Evolutionary conservation across 331 rosid genomes (phyloP).

Genomic region (Acacia concinna): DNA sequence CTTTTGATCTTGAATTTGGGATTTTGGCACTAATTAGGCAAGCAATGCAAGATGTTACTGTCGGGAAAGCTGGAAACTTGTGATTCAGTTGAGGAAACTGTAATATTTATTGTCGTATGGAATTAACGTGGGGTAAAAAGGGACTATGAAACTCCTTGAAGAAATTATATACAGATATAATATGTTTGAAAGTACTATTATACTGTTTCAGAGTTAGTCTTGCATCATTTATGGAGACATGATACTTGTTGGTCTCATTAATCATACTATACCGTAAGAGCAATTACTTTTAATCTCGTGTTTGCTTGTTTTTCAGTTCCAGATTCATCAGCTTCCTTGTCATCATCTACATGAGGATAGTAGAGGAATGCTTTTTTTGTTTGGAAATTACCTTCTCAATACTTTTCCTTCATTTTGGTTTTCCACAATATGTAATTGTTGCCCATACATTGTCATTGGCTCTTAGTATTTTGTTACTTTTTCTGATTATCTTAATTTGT

Average conservation of each 20-base stretch:
- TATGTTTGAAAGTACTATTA: background rate
- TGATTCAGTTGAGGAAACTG: background rate
- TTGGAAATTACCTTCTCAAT: background rate
- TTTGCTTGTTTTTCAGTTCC: background rate
- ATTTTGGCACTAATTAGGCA: background rate
- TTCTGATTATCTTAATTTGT: background rate
- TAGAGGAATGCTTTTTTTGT: background rate
- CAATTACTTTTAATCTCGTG: background rate
- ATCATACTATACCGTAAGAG: background rate
- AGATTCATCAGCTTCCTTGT: background rate
- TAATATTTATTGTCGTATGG: background rate
- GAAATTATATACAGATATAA: background rate
- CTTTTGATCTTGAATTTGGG: background rate
- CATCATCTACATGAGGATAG: background rate
- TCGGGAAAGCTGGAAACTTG: background rate
- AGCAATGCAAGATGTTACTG: background rate
- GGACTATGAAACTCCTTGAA: slow-evolving; percentile 3
- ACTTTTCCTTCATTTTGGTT: slow-evolving; percentile 14
- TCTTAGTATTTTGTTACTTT: background rate
- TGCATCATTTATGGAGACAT: background rate
- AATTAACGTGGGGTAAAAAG: background rate
- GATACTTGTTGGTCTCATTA: background rate
- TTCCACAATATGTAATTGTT: slow-evolving; percentile 17
- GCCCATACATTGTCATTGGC: background rate
- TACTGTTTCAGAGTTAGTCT: background rate